Evolutionary conservation across 805 yeast species (phyloP).

Genomic region (Alloascoidea africana): DNA sequence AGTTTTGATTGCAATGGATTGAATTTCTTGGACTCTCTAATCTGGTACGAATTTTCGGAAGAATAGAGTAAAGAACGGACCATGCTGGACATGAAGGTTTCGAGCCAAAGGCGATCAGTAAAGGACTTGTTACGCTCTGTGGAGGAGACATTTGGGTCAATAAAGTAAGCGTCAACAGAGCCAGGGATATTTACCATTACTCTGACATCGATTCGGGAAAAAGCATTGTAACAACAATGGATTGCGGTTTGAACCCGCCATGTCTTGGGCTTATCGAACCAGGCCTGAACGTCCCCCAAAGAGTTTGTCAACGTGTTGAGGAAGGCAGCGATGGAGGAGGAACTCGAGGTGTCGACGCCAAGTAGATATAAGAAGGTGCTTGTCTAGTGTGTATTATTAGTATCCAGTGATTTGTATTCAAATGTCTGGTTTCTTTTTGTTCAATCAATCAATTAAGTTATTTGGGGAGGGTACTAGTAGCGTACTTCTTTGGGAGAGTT

Average conservation of each 20-base stretch:
- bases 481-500: conserved; percentile 29
- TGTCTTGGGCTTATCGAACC: conserved; percentile 49
- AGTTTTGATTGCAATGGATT: conserved; percentile 50
- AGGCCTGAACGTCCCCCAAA: conserved; percentile 40
- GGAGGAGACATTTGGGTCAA: conserved; percentile 11
- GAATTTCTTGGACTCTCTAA: conserved; percentile 73
- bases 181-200: conserved; percentile 46
- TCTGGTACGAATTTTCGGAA: conserved; percentile 55
- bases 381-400: conserved; percentile 6
- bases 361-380: conserved; percentile 39
- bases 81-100: conserved; percentile 51
- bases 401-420: no score
- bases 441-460: no score
- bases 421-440: no score
- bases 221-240: conserved; percentile 53
- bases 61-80: conserved; percentile 65
- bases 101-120: conserved; percentile 21
- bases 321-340: conserved; percentile 41
- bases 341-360: conserved; percentile 37
- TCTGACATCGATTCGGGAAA: conserved; percentile 59
- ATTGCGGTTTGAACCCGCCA: conserved; percentile 27
- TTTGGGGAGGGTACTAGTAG: no score
- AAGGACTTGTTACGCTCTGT: conserved; percentile 6
- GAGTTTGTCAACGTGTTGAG: conserved; percentile 28
- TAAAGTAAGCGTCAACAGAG: conserved; percentile 20